These are phyloP conservation scores for Karstenula rhodostoma DNA, from an alignment of 2,329 filamentous ascomycete genomes.

Conservation along the genomic window DNA sequence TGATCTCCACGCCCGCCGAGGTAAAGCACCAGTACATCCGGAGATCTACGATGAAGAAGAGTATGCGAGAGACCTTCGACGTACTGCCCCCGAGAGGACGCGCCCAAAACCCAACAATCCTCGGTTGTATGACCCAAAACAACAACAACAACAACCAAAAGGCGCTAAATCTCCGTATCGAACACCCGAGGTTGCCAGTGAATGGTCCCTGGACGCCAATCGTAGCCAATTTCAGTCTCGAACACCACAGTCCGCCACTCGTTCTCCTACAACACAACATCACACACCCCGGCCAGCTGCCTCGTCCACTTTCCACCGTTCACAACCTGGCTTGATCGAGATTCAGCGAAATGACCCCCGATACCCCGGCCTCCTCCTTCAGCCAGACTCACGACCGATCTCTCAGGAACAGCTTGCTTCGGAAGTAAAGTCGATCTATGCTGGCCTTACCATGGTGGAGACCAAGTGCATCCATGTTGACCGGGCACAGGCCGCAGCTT, in stretches of 20 bases:
- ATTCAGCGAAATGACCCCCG: conserved; percentile 39
- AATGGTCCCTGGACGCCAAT: conserved; percentile 35
- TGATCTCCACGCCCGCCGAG: conserved; percentile 34
- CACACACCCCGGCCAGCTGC: conserved; percentile 19
- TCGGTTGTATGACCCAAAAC: conserved; percentile 33
- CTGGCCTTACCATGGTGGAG: conserved; percentile 85
- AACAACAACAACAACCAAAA: conserved; percentile 22
- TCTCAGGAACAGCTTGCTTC: conserved; percentile 79
- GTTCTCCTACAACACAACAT: conserved; percentile 17
- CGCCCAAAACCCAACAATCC: conserved; percentile 27
- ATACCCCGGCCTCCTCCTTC: conserved; percentile 55
- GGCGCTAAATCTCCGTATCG: conserved; percentile 26
- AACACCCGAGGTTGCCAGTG: conserved; percentile 35
- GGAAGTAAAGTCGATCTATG: conserved; percentile 86
- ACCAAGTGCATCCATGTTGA: conserved; percentile 87
- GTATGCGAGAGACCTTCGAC: conserved; percentile 32
- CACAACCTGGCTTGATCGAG: conserved; percentile 46
- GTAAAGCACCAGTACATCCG: conserved; percentile 32
- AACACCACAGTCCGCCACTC: conserved; percentile 22
- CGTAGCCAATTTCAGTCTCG: conserved; percentile 27
- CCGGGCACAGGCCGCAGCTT: conserved; percentile 63
- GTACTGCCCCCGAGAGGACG: conserved; percentile 26
- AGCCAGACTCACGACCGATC: conserved; percentile 73
- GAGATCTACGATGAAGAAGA: conserved; percentile 37
- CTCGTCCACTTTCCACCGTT: conserved; percentile 26